Evolutionary conservation across 495 filamentous ascomycete species (phyloP).

Genomic region (Elaphomyces granulatus): DNA sequence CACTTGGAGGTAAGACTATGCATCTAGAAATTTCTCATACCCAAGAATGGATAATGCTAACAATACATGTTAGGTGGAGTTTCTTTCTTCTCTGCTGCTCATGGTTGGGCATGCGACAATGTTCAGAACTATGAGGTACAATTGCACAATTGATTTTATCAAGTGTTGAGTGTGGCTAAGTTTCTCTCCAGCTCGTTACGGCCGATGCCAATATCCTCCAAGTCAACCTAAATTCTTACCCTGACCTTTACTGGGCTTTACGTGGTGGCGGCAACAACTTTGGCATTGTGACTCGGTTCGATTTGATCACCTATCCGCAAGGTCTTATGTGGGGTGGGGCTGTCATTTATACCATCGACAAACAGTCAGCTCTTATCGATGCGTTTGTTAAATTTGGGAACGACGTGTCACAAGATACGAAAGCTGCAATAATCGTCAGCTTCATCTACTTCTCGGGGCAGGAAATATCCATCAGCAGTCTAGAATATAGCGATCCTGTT

Average conservation of each 20-base stretch:
- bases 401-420: slow-evolving; percentile 21
- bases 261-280: slow-evolving; percentile 38
- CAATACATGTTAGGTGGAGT: slow-evolving; percentile 17
- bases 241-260: slow-evolving; percentile 39
- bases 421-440: slow-evolving; percentile 33
- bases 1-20: slow-evolving; percentile 11
- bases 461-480: slow-evolving; percentile 20
- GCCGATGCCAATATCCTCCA: slow-evolving; percentile 29
- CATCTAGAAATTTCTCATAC: not conserved
- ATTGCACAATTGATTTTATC: no score
- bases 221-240: slow-evolving; percentile 19
- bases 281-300: slow-evolving; percentile 35
- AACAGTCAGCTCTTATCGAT: slow-evolving; percentile 25
- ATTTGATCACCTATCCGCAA: slow-evolving; percentile 24
- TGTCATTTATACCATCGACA: slow-evolving; percentile 24
- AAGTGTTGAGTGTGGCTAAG: slow-evolving; percentile 2
- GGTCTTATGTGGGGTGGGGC: slow-evolving; percentile 26
- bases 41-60: slow-evolving; percentile 4
- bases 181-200: no score
- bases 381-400: slow-evolving; percentile 25
- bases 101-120: slow-evolving; percentile 39
- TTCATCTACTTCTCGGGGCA: slow-evolving; percentile 20
- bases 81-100: slow-evolving; percentile 25
- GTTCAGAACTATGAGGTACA: slow-evolving; percentile 35
- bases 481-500: slow-evolving; percentile 29